Percentiles rank a stretch among this genome's conserved stretches.
Conservation (phyloP, 768 basidiomycete genomes). For the Candolleomyces aberdarensis region DNA sequence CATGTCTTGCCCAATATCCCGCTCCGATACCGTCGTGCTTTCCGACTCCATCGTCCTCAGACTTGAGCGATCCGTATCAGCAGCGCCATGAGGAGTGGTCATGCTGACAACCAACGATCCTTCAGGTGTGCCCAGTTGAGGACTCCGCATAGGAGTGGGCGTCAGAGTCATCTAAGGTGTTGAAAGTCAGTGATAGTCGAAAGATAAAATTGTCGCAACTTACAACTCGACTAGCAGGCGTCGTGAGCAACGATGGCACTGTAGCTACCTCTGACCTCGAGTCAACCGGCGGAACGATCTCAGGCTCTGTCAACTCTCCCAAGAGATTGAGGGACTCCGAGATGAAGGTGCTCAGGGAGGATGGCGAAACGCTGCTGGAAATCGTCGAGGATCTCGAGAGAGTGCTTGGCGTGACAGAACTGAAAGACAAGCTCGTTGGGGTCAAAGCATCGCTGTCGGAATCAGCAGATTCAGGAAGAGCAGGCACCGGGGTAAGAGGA, state of each 20-base stretch:
- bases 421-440: constrained; percentile 32
- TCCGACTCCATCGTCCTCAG: constrained; percentile 27
- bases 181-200: constrained; percentile 4
- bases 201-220: constrained; percentile 16
- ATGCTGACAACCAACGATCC: constrained; percentile 35
- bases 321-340: constrained; percentile 16
- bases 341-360: constrained; percentile 39
- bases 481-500: constrained; percentile 37
- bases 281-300: constrained; percentile 11
- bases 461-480: constrained; percentile 28
- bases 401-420: constrained; percentile 25
- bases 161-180: constrained; percentile 10
- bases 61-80: constrained; percentile 30
- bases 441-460: constrained; percentile 28
- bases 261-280: constrained; percentile 33
- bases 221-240: constrained; percentile 34
- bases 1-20: constrained; percentile 49
- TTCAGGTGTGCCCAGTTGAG: constrained; percentile 32
- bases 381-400: constrained; percentile 9
- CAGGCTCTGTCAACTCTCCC: constrained; percentile 14
- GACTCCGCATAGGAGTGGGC: constrained; percentile 23
- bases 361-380: constrained; percentile 40
- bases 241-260: constrained; percentile 56
- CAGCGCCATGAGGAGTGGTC: constrained; percentile 39
- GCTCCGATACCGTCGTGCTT: constrained; percentile 43